Evolutionary conservation across 257 asterid genomes (phyloP), one percentile per base, ranked within the genome.

Genomic region (Solanum rostratum): DNA sequence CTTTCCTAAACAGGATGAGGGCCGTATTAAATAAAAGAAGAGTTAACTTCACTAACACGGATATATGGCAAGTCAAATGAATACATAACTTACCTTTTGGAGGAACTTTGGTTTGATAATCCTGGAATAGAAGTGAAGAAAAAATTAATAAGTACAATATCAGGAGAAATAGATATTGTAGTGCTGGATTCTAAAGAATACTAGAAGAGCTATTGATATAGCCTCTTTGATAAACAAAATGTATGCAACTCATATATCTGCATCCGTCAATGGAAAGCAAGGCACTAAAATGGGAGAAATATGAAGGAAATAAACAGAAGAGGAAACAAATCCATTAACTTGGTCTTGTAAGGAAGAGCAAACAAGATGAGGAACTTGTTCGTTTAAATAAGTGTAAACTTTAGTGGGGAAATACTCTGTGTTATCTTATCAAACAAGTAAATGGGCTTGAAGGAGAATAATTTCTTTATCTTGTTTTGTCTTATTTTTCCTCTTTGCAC

Each of bases 21-120:
- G 20, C 60, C 81, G 12, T 22, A 13, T 46, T 46, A 46, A 13
- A 46, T 46, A 22, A 74, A 74, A 74, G 60, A 46, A 20, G 49
- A 24, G 20, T 9, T 74, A 65, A 86, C 43, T 79, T 80, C 81
- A 60, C 71, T 37, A 59, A 84, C 30, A 55, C 57, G 15, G 81
- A 46, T 24, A 74, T 46, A 5, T 43, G 43, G 39, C 8, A 74
- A 29, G 60, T 74, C 41, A 74, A 74, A 74, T 74, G 24, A 74
- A 19, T 74, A 52, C 76, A 88, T 60, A 85, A 70, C 90, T 74
- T 83, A 94, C 99, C 97, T 91, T 84, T 80, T 73, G 88, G 91
- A 84, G 92, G 87, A 89, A 71, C 91, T 90, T 91, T 93, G 86
- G 87, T 92, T 82, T 79, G 84, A 85, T 69, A 53, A 62, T 85